Evolutionary conservation across 345 rosid species (phyloP), one percentile per base, ranked within the genome.

Genomic region (Psidium guajava): DNA sequence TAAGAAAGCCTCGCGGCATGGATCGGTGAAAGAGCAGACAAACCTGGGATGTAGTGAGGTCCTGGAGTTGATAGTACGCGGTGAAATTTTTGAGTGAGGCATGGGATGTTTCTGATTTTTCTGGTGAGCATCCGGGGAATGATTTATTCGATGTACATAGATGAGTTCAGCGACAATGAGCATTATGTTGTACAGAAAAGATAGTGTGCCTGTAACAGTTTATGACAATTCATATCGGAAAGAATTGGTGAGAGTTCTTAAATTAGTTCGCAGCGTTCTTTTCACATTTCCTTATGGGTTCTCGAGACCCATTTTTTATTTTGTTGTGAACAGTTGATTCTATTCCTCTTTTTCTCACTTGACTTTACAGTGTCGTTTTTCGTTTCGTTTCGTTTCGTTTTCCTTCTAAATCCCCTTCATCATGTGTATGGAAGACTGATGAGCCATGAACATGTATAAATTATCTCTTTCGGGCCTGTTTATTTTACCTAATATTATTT

Each of bases 31-130:
- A 18, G 80, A 36, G 42, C 2, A 13, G 47, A 69, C 25, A 21
- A 36, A 36, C 80, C 25, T 36, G 80, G 2, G 80, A 69, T 28
- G 75, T 8, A 11, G 36, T 20, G 20, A 64, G 75, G 75, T 64
- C 42, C 75, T n/a, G 36, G 44, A 42, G 32, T 40, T 10, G 57
- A 40, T 54, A 1, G 82, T 3, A 28, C 20, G 6, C 5, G 42
- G 73, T 85, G 81, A 53, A 25, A 8, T 77, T 85, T 50, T 85
- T 54, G 40, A 54, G 40, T 54, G 64, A 75, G 86, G 51, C 81
- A 85, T 51, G 86, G 83, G 86, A 77, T 84, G 86, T 84, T 84
- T 44, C 82, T 52, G 69, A 51, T 85, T 84, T 85, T 85, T 73
- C 83, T 51, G 82, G 83, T 64, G 86, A 85, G 77, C 86, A 85